A percentile compares a stretch with the other conserved stretches of the same genome.
Evolutionary conservation across 805 yeast species (phyloP).

Genomic region (Yarrowia porcina): DNA sequence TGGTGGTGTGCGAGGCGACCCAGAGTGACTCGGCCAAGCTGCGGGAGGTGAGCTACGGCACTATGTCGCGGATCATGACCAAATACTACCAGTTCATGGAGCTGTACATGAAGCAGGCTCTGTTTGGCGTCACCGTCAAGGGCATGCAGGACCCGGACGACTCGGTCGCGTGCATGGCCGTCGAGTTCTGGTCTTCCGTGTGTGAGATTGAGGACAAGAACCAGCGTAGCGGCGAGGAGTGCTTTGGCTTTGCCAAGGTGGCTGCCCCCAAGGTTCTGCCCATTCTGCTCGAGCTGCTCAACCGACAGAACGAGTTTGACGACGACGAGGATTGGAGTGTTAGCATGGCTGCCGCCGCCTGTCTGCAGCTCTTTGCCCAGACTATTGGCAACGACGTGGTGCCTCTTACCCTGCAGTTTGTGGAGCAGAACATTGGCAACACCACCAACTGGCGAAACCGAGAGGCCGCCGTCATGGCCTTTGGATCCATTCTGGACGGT

Average conservation of each 20-base stretch:
- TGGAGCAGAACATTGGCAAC: slow-evolving; percentile 63
- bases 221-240: slow-evolving; percentile 35
- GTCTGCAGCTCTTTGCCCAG: slow-evolving; percentile 90
- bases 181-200: slow-evolving; percentile 99
- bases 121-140: slow-evolving; percentile 76
- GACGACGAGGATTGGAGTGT: slow-evolving; percentile 94
- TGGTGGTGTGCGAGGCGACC: slow-evolving; percentile 98
- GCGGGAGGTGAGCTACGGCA: slow-evolving; percentile 94
- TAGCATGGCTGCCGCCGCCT: slow-evolving; percentile 98
- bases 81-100: slow-evolving; percentile 86
- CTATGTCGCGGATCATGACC: slow-evolving; percentile 87
- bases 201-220: slow-evolving; percentile 84
- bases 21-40: slow-evolving; percentile 77
- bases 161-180: slow-evolving; percentile 94
- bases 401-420: slow-evolving; percentile 79
- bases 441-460: slow-evolving; percentile 70
- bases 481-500: slow-evolving; percentile 94
- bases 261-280: slow-evolving; percentile 88
- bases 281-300: slow-evolving; percentile 70
- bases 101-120: slow-evolving; percentile 95
- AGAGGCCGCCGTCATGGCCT: slow-evolving; percentile 99
- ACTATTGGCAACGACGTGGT: slow-evolving; percentile 83
- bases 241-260: slow-evolving; percentile 77
- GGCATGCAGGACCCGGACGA: slow-evolving; percentile 88
- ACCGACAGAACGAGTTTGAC: slow-evolving; percentile 87